Evolutionary conservation across 768 basidiomycete species (phyloP).

Genomic region (Lactarius deliciosus): DNA sequence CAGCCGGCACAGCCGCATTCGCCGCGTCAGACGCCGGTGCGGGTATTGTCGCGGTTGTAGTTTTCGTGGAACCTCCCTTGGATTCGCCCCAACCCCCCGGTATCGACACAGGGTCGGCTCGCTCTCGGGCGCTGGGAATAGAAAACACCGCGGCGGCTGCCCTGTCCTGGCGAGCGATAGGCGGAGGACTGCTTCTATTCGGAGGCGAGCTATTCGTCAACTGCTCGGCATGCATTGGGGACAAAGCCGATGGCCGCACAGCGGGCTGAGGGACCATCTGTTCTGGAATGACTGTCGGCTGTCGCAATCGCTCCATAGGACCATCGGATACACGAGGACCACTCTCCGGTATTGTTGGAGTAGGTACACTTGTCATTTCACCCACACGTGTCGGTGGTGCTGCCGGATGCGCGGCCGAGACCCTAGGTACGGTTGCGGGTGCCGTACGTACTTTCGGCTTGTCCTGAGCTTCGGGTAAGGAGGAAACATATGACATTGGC

Average conservation of each 20-base stretch:
- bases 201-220: not conserved
- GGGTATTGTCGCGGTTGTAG: not conserved
- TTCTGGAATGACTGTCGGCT: not conserved
- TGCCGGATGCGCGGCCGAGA: not conserved
- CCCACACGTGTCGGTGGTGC: not conserved
- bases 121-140: not conserved
- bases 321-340: not conserved
- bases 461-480: not conserved
- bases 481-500: not conserved
- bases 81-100: not conserved
- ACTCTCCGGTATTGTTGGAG: not conserved
- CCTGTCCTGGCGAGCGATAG: slow-evolving; percentile 6
- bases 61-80: not conserved
- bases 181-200: not conserved
- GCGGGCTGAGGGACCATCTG: not conserved
- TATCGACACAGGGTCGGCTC: not conserved
- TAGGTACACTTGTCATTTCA: not conserved
- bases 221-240: not conserved
- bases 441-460: not conserved
- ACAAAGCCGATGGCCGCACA: not conserved
- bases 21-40: not conserved
- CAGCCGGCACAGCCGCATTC: not conserved
- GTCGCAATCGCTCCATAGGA: not conserved
- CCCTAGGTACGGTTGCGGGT: not conserved
- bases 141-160: not conserved